Evolutionary conservation across 2,329 filamentous ascomycete genomes (phyloP).

Genomic region (Exophiala bonariae): DNA sequence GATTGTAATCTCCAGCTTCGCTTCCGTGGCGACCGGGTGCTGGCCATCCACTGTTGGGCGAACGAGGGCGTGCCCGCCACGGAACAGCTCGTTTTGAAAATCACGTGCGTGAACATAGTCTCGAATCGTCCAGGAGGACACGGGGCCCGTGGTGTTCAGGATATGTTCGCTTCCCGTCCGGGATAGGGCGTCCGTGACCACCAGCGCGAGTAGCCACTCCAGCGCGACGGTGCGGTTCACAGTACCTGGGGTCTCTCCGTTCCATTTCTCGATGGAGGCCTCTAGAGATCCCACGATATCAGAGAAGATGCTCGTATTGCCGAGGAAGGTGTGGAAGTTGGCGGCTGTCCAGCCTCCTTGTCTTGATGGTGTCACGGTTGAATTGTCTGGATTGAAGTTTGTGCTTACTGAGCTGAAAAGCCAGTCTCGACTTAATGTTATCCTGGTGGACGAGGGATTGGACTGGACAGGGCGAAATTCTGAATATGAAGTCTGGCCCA

Average conservation of each 20-base stretch:
- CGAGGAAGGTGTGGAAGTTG: not conserved
- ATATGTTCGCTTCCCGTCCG: conserved; percentile 2
- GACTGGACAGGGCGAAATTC: conserved; percentile 1
- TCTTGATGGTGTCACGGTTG: not conserved
- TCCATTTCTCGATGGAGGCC: not conserved
- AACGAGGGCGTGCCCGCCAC: not conserved
- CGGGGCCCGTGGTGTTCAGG: not conserved
- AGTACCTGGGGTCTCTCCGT: not conserved
- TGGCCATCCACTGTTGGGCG: not conserved
- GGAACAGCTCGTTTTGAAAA: conserved; percentile 5
- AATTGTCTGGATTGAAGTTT: not conserved
- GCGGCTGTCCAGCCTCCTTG: not conserved
- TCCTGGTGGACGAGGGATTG: not conserved
- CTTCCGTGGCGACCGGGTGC: not conserved
- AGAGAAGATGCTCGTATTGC: not conserved
- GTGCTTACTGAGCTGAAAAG: not conserved
- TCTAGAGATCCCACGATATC: not conserved
- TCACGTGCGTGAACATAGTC: conserved; percentile 1
- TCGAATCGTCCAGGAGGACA: not conserved
- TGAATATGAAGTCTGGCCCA: not conserved
- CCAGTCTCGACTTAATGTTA: conserved; percentile 1
- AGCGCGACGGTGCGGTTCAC: conserved; percentile 9
- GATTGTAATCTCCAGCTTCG: not conserved
- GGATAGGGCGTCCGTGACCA: conserved; percentile 4
- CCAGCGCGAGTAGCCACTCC: conserved; percentile 6